phyloP scores from a whole-genome alignment of 1,284 basidiomycete genomes.

The Austroboletus olivaceoglutinosus region DNA sequence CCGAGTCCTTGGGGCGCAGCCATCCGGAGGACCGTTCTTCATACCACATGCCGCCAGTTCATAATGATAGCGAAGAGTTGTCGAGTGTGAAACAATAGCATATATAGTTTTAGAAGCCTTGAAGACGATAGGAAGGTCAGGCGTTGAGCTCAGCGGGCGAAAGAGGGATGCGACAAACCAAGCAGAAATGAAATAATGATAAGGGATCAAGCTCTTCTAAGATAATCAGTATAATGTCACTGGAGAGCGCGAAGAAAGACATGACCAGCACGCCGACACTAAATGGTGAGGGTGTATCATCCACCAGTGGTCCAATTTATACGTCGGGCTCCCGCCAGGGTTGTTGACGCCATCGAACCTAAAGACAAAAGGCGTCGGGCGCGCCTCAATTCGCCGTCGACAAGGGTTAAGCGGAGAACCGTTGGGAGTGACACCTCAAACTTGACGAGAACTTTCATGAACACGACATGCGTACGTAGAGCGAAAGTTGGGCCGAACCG shows the following conservation, averaged over 20 bases:
- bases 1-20: slow-evolving; percentile 39
- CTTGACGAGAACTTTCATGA: slow-evolving; percentile 27
- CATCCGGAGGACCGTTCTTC: slow-evolving; percentile 48
- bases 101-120: slow-evolving; percentile 49
- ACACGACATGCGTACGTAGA: slow-evolving; percentile 30
- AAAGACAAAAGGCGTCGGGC: slow-evolving; percentile 37
- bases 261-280: slow-evolving; percentile 36
- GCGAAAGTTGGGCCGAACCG: slow-evolving; percentile 20
- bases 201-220: slow-evolving; percentile 52
- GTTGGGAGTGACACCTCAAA: slow-evolving; percentile 28
- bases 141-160: not conserved
- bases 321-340: slow-evolving; percentile 26
- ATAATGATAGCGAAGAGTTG: slow-evolving; percentile 51
- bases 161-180: slow-evolving; percentile 34
- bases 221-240: slow-evolving; percentile 53
- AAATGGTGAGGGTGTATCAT: slow-evolving; percentile 13
- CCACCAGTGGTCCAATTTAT: slow-evolving; percentile 28
- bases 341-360: slow-evolving; percentile 22
- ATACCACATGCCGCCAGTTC: slow-evolving; percentile 55
- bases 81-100: slow-evolving; percentile 43
- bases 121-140: slow-evolving; percentile 1
- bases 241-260: slow-evolving; percentile 47
- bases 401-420: slow-evolving; percentile 34
- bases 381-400: slow-evolving; percentile 30
- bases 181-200: slow-evolving; percentile 50